Percentiles rank a stretch among this genome's conserved stretches.
Conservation (phyloP, 495 filamentous ascomycete genomes). For the Daldinia concentrica region DNA sequence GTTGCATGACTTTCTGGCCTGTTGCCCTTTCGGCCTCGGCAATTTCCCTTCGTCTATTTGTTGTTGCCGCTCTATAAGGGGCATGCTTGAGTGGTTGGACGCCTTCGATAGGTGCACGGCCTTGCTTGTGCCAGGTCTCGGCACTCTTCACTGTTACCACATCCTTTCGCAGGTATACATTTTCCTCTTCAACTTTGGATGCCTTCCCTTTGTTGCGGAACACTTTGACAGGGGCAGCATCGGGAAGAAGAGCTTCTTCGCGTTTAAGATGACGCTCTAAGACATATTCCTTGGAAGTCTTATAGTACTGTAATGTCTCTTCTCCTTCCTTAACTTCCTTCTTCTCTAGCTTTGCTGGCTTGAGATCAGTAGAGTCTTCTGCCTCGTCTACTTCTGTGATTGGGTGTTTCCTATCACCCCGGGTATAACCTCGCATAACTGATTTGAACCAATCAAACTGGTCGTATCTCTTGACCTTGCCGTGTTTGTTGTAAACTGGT, state of each 20-base stretch:
- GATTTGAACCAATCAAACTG: slow-evolving; percentile 88
- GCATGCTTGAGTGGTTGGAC: slow-evolving; percentile 84
- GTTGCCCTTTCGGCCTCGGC: slow-evolving; percentile 79
- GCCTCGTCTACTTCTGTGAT: slow-evolving; percentile 75
- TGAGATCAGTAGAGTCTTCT: slow-evolving; percentile 80
- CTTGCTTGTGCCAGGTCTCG: slow-evolving; percentile 98
- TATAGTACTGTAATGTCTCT: slow-evolving; percentile 85
- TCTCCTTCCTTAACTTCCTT: slow-evolving; percentile 77
- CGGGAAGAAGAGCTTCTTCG: slow-evolving; percentile 85
- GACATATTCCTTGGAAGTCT: slow-evolving; percentile 83
- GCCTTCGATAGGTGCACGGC: slow-evolving; percentile 74
- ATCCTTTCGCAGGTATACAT: slow-evolving; percentile 82
- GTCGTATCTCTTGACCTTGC: slow-evolving; percentile 74
- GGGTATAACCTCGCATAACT: slow-evolving; percentile 76
- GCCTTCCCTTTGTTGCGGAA: slow-evolving; percentile 75
- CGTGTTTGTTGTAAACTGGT: slow-evolving; percentile 74
- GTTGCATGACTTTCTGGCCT: slow-evolving; percentile 86
- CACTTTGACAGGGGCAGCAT: slow-evolving; percentile 72
- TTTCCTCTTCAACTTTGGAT: slow-evolving; percentile 73
- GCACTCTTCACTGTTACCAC: slow-evolving; percentile 87
- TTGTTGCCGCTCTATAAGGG: slow-evolving; percentile 88
- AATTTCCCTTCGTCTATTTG: slow-evolving; percentile 87
- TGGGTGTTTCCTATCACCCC: slow-evolving; percentile 61
- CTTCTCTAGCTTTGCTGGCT: slow-evolving; percentile 73
- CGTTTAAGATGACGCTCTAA: slow-evolving; percentile 88